Conservation (phyloP, 768 basidiomycete genomes). For the Phlegmacium glaucopus region DNA sequence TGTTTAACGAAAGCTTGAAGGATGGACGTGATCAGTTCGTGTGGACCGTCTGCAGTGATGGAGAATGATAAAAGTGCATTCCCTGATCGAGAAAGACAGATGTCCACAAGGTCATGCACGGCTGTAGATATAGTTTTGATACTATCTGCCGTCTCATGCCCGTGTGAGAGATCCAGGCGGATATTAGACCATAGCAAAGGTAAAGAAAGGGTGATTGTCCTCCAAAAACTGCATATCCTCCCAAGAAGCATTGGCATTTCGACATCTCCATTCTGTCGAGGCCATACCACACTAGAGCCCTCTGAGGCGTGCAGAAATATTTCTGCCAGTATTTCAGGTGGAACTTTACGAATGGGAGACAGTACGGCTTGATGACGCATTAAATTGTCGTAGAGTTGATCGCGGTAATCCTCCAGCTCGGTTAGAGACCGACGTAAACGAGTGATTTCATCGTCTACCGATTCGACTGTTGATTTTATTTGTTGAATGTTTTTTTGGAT, state of each 20-base stretch:
- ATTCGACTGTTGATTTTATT: conserved; percentile 1
- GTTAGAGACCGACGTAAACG: conserved; percentile 9
- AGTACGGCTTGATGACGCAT: conserved; percentile 13
- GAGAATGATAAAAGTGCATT: conserved; percentile 16
- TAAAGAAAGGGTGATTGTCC: conserved; percentile 18
- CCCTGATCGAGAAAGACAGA: conserved; percentile 19
- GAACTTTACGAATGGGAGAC: conserved; percentile 19
- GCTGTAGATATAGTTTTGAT: too few species aligned
- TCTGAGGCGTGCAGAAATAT: conserved; percentile 18
- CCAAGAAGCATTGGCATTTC: conserved; percentile 20
- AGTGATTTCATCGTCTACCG: conserved; percentile 13
- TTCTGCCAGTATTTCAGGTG: conserved; percentile 20
- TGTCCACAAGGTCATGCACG: conserved; percentile 12
- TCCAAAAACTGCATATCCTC: conserved; percentile 24
- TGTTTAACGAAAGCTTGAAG: conserved; percentile 10
- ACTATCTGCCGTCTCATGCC: background rate
- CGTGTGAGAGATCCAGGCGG: conserved; percentile 10
- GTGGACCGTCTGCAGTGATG: conserved; percentile 5
- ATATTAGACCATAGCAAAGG: conserved; percentile 21
- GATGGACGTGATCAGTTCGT: conserved; percentile 2
- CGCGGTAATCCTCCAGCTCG: conserved; percentile 9
- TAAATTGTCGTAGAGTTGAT: conserved; percentile 5
- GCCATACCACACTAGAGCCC: conserved; percentile 13
- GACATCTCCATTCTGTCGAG: background rate
- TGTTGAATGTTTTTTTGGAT: conserved; percentile 9